Evolutionary conservation across 1,284 basidiomycete genomes (phyloP), one percentile per base, ranked within the genome.

Genomic region (Trametes polyzona): DNA sequence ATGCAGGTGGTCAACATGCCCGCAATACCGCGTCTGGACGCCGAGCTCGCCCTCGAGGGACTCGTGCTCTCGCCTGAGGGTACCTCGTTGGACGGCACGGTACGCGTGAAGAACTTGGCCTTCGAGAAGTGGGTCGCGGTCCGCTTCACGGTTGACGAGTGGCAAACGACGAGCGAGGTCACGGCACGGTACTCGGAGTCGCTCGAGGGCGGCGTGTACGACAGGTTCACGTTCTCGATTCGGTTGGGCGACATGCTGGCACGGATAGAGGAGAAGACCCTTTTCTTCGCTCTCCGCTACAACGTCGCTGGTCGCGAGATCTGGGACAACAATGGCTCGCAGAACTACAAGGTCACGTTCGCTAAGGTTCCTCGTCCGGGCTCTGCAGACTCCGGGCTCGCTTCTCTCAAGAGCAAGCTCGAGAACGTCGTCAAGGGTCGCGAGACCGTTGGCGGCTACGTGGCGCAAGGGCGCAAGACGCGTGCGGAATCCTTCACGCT

Each of bases 81-180:
- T 32, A 72, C 75, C 27, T 75, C 71, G 48, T 80, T 90, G 48
- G 76, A 83, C 27, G 96, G 96, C 19, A 79, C 80, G 35, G 83
- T 95, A 32, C 84, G 87, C 46, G 92, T 96, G 58, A 83, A 87
- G 65, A 98, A 98, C 72, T 69, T 97, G 43, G 85, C 93, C 3
- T 98, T 88, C 74, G 82, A 92, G 67, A 98, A 98, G 76, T 88
- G 86, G 81, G 82, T 98, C 55, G 90, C 87, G 9, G 86, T 94
- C 21, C 87, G 96, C 36, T 98, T 98, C 75, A 98, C 96, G 1
- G 83, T 96, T 65, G 96, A 98, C 72, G 83, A 81, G 67, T 98
- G 96, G 96, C 92, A 95, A 73, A 98, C 96, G 33, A 96, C 93
- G 56, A 94, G 90, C 71, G 96, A 98, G 74, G 92, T 98, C 43